Conservation (phyloP, 2,329 filamentous ascomycete species). For the Fusarium torulosum region DNA sequence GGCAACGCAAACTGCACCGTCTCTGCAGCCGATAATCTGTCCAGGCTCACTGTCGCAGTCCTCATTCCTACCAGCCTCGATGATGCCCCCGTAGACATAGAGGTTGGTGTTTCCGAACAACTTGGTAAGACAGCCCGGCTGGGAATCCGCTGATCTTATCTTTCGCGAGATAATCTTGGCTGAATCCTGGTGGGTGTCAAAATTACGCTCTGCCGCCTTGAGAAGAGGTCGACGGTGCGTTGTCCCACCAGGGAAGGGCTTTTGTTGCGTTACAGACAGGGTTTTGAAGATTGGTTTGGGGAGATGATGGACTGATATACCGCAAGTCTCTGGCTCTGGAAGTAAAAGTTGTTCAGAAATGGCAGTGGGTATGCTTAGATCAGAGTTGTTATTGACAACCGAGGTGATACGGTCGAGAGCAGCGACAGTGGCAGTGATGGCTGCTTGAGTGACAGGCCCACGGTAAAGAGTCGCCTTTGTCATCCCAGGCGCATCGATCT, state of each 20-base stretch:
- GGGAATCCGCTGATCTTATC: constrained; percentile 34
- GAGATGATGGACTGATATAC: constrained; percentile 8
- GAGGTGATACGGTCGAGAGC: constrained; percentile 18
- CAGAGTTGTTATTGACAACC: neutral
- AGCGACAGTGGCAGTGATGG: constrained; percentile 20
- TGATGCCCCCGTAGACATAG: constrained; percentile 26
- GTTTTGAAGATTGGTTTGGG: neutral
- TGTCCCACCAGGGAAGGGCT: constrained; percentile 12
- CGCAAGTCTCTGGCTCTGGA: neutral
- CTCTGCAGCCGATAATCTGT: constrained; percentile 1
- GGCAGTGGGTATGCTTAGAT: neutral
- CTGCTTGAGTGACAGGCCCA: constrained; percentile 21
- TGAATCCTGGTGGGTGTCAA: constrained; percentile 16
- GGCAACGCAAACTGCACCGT: constrained; percentile 21
- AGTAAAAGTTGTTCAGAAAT: neutral
- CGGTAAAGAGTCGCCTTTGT: constrained; percentile 36
- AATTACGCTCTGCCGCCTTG: constrained; percentile 19
- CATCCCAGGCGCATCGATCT: constrained; percentile 22
- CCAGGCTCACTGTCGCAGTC: neutral
- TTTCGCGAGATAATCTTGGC: constrained; percentile 27
- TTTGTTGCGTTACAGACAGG: constrained; percentile 11
- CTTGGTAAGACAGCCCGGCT: constrained; percentile 31
- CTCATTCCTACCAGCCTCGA: constrained; percentile 9
- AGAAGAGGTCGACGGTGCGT: constrained; percentile 24
- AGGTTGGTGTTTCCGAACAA: constrained; percentile 15